These are phyloP conservation scores for Saposhnikovia divaricata DNA, from an alignment of 129 eudicot genomes.

Conservation along the genomic window DNA sequence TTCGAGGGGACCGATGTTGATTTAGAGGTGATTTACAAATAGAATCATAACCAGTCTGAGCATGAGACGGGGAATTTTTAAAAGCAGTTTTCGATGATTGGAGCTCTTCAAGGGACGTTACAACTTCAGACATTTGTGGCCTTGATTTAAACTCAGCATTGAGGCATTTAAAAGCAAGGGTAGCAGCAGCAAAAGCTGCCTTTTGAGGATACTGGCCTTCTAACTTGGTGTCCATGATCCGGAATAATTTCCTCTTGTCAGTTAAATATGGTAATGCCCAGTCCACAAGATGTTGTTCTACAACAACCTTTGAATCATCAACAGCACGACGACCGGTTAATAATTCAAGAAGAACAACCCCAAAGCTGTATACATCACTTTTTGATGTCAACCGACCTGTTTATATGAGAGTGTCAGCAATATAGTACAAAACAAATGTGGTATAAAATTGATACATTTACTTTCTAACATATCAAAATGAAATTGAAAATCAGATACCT, in stretches of 20 bases:
- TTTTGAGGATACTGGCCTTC: constrained; percentile 94
- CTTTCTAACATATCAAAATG: neutral
- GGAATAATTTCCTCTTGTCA: constrained; percentile 60
- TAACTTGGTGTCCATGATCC: constrained; percentile 82
- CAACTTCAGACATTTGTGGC: constrained; percentile 72
- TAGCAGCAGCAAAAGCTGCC: constrained; percentile 55
- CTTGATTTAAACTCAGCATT: constrained; percentile 49
- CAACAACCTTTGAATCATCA: constrained; percentile 48
- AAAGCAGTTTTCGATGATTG: constrained; percentile 30
- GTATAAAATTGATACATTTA: neutral
- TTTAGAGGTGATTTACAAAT: constrained; percentile 35
- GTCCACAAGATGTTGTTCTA: constrained; percentile 79
- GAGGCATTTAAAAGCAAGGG: constrained; percentile 60
- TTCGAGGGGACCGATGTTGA: constrained; percentile 37
- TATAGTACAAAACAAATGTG: neutral
- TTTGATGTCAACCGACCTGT: constrained; percentile 75
- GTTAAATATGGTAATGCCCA: constrained; percentile 89
- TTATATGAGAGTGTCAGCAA: constrained; percentile 3
- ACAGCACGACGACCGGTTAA: constrained; percentile 83
- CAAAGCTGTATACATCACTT: constrained; percentile 91
- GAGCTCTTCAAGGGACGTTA: constrained; percentile 60
- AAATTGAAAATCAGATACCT: constrained; percentile 31
- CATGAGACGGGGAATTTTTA: constrained; percentile 27
- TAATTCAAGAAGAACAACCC: constrained; percentile 79
- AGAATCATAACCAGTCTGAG: constrained; percentile 12